Base-by-base conservation (phyloP, 495 filamentous ascomycete species). In the Sordaria brevicollis region DNA sequence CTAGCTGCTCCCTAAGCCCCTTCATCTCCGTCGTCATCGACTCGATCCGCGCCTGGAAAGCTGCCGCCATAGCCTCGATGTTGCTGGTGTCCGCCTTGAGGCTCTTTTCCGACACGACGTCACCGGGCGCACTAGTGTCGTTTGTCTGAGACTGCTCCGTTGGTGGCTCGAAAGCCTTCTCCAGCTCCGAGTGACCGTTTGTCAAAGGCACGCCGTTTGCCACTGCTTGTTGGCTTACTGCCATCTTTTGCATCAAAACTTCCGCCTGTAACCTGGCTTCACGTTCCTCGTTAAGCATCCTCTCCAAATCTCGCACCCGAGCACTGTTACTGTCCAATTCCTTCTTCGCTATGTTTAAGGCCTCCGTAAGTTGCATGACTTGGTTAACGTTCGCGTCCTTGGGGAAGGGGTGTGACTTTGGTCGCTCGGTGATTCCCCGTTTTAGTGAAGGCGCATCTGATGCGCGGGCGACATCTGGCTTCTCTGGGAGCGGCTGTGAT, bases 401-500 rank as follows among this genome's bases (percentile, higher is more conserved):
- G 70, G 86, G 84, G 29, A 83, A 83, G 9, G 83, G 74, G 57
- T 81, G 80, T 3, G 83, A 78, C 76, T 89, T 92, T 1, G 89
- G 85, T 65, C 89, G 88, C 71, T 95, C 92, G 1, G 91, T 94
- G 37, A 92, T 90, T 35, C 83, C 83, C 65, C 93, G 84, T 73
- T 92, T 92, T 36, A 96, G 77, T 8, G 90, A 82, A 0, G 88
- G 84, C 67, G 83, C 76, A 9, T 83, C 82, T 68, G 86, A 82
- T 36, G 84, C 77, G 57, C 85, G 80, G 65, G 85, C 82, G 43
- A 87, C 86, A 79, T 95, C 92, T 2, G 93, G 93, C 76, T 96
- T 96, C 74, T 96, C 93, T 6, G 93, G 93, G 0, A 97, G 81
- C 17, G 94, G 92, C 74, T 96, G 93, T 74, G 94, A 91, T 13